Conservation (phyloP, 768 basidiomycete species). For the Tricholomella constricta region DNA sequence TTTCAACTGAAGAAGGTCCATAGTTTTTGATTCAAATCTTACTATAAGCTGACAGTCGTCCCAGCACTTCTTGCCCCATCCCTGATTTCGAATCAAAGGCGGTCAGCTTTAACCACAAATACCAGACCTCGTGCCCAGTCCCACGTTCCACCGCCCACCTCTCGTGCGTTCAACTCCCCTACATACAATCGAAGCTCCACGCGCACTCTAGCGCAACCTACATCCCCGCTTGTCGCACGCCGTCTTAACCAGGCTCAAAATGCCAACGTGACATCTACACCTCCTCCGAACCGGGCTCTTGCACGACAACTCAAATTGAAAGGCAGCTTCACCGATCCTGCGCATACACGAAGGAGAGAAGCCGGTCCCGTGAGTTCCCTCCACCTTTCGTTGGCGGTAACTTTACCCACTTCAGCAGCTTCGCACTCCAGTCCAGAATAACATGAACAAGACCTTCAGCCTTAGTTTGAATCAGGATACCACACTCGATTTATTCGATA, state of each 20-base stretch:
- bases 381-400: slow-evolving; percentile 22
- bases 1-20: slow-evolving; percentile 54
- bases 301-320: slow-evolving; percentile 60
- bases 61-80: slow-evolving; percentile 60
- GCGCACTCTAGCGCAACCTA: slow-evolving; percentile 26
- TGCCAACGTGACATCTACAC: slow-evolving; percentile 50
- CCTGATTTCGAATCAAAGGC: slow-evolving; percentile 48
- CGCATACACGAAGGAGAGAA: slow-evolving; percentile 49
- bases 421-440: slow-evolving; percentile 33
- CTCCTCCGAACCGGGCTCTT: slow-evolving; percentile 65
- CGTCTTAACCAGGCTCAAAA: slow-evolving; percentile 37
- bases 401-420: slow-evolving; percentile 26
- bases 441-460: slow-evolving; percentile 29
- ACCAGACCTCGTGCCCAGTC: slow-evolving; percentile 60
- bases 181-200: slow-evolving; percentile 27
- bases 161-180: slow-evolving; percentile 39
- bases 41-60: slow-evolving; percentile 19
- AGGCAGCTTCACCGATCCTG: slow-evolving; percentile 74
- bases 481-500: slow-evolving; percentile 66
- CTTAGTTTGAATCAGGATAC: slow-evolving; percentile 42
- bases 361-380: slow-evolving; percentile 36
- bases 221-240: slow-evolving; percentile 37
- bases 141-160: slow-evolving; percentile 41
- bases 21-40: neutral
- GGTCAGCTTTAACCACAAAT: slow-evolving; percentile 32